These are phyloP conservation scores for Glaciozyma antarctica DNA, from an alignment of 768 basidiomycete genomes.

Conservation along the genomic window DNA sequence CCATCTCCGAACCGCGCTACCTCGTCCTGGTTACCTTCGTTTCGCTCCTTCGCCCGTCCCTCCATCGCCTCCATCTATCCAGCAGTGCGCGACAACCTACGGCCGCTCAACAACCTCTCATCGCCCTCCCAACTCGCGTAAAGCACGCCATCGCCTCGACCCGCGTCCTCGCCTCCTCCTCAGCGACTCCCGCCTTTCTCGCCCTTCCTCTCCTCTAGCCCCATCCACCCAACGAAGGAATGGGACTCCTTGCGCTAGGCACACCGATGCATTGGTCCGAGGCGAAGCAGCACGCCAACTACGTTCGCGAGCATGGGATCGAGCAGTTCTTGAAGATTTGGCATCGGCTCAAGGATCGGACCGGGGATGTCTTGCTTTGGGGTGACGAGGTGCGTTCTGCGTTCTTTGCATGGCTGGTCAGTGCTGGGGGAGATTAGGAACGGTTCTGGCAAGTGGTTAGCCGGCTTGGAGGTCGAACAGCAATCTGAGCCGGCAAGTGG, in stretches of 20 bases:
- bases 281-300: constrained; percentile 73
- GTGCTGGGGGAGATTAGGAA: background rate
- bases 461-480: background rate
- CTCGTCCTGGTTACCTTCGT: too few relatives aligned
- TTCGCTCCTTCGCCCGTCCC: too few relatives aligned
- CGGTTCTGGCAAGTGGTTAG: background rate
- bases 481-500: background rate
- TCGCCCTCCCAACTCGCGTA: too few relatives aligned
- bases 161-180: too few relatives aligned
- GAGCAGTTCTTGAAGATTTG: constrained; percentile 89
- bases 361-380: constrained; percentile 89
- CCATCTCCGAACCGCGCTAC: too few relatives aligned
- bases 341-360: constrained; percentile 80
- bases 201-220: too few relatives aligned
- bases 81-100: too few relatives aligned
- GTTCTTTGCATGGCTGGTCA: background rate
- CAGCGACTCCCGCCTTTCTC: too few relatives aligned
- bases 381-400: constrained; percentile 75
- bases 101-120: too few relatives aligned
- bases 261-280: constrained; percentile 89
- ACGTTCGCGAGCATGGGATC: constrained; percentile 85
- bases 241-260: constrained; percentile 89
- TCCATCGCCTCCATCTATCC: too few relatives aligned
- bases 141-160: too few relatives aligned
- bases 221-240: constrained; percentile 37